Conservation (phyloP, 2,329 filamentous ascomycete species). For the Claviceps sp. region DNA sequence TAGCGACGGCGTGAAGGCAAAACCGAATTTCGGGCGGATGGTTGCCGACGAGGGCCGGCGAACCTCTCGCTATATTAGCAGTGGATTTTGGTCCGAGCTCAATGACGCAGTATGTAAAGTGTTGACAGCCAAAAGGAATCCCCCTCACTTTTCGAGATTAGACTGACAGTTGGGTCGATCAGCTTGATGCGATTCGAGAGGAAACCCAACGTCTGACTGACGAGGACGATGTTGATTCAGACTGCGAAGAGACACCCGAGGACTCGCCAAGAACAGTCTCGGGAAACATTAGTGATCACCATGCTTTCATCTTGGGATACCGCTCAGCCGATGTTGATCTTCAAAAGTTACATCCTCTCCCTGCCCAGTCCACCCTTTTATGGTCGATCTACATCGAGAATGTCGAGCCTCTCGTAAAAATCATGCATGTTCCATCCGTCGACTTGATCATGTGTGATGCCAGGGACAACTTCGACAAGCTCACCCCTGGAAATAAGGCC, state of each 20-base stretch:
- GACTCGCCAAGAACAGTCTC: slow-evolving; percentile 22
- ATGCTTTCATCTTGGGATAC: slow-evolving; percentile 61
- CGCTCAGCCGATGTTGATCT: slow-evolving; percentile 58
- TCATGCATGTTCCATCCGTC: slow-evolving; percentile 56
- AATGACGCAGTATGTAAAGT: slow-evolving; percentile 49
- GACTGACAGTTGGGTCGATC: neutral
- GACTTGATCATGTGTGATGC: slow-evolving; percentile 48
- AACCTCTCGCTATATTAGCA: slow-evolving; percentile 61
- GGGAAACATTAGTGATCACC: slow-evolving; percentile 37
- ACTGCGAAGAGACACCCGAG: slow-evolving; percentile 45
- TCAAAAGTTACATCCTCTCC: slow-evolving; percentile 47
- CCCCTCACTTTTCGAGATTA: no score
- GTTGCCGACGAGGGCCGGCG: slow-evolving; percentile 57
- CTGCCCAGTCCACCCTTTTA: slow-evolving; percentile 51
- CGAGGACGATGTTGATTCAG: slow-evolving; percentile 34
- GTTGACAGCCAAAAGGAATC: neutral
- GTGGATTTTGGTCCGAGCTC: slow-evolving; percentile 62
- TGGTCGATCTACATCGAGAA: slow-evolving; percentile 63
- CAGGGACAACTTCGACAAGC: slow-evolving; percentile 41
- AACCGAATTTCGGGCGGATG: slow-evolving; percentile 48
- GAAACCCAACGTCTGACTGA: slow-evolving; percentile 34
- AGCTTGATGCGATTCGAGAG: slow-evolving; percentile 30
- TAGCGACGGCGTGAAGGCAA: slow-evolving; percentile 14
- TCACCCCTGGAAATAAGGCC: slow-evolving; percentile 44
- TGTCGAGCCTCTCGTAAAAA: slow-evolving; percentile 59